Evolutionary conservation across 805 yeast species (phyloP).

Genomic region (Starmerella asiatica): DNA sequence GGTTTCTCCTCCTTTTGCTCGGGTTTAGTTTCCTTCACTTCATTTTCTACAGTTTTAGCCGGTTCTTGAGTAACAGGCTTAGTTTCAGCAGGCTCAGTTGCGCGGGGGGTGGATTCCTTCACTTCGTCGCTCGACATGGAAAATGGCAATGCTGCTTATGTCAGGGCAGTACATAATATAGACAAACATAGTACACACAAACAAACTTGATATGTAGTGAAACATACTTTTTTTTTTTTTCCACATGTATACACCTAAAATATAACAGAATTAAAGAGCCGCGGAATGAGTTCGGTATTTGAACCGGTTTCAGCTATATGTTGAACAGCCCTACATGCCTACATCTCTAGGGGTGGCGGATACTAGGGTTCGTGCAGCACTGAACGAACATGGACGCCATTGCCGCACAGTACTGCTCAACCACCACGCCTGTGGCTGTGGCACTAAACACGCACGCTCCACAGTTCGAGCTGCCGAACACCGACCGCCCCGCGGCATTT

Average conservation of each 20-base stretch:
- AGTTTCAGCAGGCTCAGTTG: background rate
- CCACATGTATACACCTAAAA: no score
- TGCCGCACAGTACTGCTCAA: conserved; percentile 19
- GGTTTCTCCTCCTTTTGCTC: background rate
- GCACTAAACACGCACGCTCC: background rate
- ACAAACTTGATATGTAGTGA: no score
- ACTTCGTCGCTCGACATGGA: conserved; percentile 15
- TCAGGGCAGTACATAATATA: no score
- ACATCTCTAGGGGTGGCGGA: no score
- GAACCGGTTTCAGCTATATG: no score
- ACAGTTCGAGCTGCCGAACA: conserved; percentile 56
- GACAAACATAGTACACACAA: no score
- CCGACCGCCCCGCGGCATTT: conserved; percentile 79
- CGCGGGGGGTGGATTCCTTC: conserved; percentile 8
- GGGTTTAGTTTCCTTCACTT: conserved; percentile 5
- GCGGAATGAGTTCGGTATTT: no score
- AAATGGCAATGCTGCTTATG: background rate
- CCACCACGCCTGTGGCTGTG: conserved; percentile 6
- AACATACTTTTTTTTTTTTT: no score
- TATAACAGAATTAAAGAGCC: no score
- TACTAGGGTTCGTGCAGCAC: no score
- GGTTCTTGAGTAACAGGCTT: background rate
- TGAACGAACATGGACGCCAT: conserved; percentile 28
- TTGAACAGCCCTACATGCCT: no score
- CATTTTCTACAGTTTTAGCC: background rate